phyloP scores from a whole-genome alignment of 306 rosid genomes.

The Calophaca sinica region DNA sequence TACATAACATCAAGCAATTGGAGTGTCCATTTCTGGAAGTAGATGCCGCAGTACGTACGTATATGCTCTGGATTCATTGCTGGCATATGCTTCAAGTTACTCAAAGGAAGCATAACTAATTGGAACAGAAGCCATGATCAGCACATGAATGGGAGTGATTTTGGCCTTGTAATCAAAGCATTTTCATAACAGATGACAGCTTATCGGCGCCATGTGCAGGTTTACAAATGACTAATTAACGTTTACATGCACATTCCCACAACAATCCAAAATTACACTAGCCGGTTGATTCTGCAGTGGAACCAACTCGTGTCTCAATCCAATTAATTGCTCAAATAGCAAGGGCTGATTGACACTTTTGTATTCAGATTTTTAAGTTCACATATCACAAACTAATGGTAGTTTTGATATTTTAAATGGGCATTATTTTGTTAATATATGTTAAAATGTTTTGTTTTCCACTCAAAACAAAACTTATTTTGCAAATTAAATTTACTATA shows the following conservation, averaged over 20 bases:
- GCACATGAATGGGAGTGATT: slow-evolving; percentile 25
- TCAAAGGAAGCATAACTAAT: neutral
- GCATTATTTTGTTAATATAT: too few species aligned
- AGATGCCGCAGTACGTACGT: neutral
- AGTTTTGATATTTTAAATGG: too few species aligned
- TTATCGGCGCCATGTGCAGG: slow-evolving; percentile 1
- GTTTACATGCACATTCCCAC: neutral
- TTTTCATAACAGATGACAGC: slow-evolving; percentile 23
- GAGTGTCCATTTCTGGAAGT: slow-evolving; percentile 38
- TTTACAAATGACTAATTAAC: neutral
- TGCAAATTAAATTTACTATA: too few species aligned
- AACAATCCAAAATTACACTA: too few species aligned
- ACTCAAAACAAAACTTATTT: too few species aligned
- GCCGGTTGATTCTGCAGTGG: neutral
- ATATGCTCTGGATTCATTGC: slow-evolving; percentile 31
- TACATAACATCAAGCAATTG: slow-evolving; percentile 44
- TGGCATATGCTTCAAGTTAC: slow-evolving; percentile 31
- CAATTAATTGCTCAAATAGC: neutral
- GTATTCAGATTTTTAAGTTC: neutral
- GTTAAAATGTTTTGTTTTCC: too few species aligned
- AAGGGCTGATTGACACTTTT: neutral
- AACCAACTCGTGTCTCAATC: neutral
- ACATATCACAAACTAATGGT: neutral
- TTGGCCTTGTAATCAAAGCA: slow-evolving; percentile 1
- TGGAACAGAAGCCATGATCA: neutral